Evolutionary conservation across 805 yeast genomes (phyloP), one percentile per base, ranked within the genome.

Genomic region (Ogataea methanolica): DNA sequence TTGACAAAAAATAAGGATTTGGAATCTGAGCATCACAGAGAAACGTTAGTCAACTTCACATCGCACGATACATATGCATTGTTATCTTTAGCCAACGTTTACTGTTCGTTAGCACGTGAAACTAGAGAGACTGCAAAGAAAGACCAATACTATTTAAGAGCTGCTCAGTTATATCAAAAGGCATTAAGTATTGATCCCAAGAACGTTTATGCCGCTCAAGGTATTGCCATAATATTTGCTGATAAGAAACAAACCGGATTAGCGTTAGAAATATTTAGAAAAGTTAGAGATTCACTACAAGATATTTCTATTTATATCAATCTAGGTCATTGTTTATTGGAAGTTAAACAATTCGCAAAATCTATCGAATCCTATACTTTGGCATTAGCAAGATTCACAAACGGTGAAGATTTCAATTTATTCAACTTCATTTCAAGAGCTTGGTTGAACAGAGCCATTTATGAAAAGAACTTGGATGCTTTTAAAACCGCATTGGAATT

Each of bases 131-230:
- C 67, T 39, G 74, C 70, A 23, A 86, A 82, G 64, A 76, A 78
- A 52, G 80, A 81, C 55, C 86, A 84, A 54, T 85, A 89, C 46
- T 92, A 85, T 63, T 73, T 84, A 40, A 81, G 96, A 66, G 97
- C 97, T n/a, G 85, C 91, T 14, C 97, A 92, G 67, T 73, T 94
- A 49, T 92, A 82, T 65, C 87, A 89, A 59, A 94, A 94, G 68
- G 97, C 89, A 1, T 70, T 94, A 45, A 83, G 86, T 43, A 68
- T 90, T 29, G 98, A 94, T 68, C 80, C 91, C 2, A 74, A 77
- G 55, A 88, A 92, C 62, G 92, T 91, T 1, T 94, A 84, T 70
- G 99, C 99, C 5, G 98, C 99, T 1, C 99, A 94, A 67, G 99
- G 99, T 46, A 75, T 94, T 52, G 98, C 97, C 1, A 89, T 94